phyloP scores from a whole-genome alignment of 106 monocot species.

The Alisma plantagoaquatica region DNA sequence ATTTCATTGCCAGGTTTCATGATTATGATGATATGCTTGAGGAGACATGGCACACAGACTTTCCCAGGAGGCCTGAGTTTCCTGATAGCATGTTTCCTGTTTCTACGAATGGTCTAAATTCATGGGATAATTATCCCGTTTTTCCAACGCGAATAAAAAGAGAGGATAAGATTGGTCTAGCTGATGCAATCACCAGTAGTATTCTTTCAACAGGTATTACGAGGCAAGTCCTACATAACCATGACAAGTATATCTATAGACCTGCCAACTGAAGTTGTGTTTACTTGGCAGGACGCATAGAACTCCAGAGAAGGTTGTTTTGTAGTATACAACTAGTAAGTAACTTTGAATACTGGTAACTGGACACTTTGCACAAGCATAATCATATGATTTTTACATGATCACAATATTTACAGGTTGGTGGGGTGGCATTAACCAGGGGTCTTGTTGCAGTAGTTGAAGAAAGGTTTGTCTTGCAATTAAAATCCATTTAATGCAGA shows the following conservation, averaged over 20 bases:
- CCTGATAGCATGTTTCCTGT: slow-evolving; percentile 52
- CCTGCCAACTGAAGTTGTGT: too few relatives aligned
- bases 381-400: not conserved
- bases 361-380: slow-evolving; percentile 3
- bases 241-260: too few relatives aligned
- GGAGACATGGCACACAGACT: slow-evolving; percentile 70
- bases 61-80: slow-evolving; percentile 52
- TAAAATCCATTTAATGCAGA: too few relatives aligned
- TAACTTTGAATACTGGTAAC: too few relatives aligned
- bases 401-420: slow-evolving; percentile 37
- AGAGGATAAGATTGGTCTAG: slow-evolving; percentile 79
- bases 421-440: slow-evolving; percentile 72
- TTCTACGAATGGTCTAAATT: slow-evolving; percentile 38
- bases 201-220: slow-evolving; percentile 91
- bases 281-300: slow-evolving; percentile 61
- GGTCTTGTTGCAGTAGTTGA: slow-evolving; percentile 75
- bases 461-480: slow-evolving; percentile 57
- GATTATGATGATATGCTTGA: slow-evolving; percentile 96
- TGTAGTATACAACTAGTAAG: slow-evolving; percentile 94
- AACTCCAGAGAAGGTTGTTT: slow-evolving; percentile 93
- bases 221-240: too few relatives aligned
- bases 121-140: slow-evolving; percentile 65
- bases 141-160: slow-evolving; percentile 54
- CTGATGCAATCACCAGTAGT: slow-evolving; percentile 82
- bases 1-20: slow-evolving; percentile 46